Base-by-base conservation (phyloP, 768 basidiomycete genomes). In the Coprinopsis cinerea region DNA sequence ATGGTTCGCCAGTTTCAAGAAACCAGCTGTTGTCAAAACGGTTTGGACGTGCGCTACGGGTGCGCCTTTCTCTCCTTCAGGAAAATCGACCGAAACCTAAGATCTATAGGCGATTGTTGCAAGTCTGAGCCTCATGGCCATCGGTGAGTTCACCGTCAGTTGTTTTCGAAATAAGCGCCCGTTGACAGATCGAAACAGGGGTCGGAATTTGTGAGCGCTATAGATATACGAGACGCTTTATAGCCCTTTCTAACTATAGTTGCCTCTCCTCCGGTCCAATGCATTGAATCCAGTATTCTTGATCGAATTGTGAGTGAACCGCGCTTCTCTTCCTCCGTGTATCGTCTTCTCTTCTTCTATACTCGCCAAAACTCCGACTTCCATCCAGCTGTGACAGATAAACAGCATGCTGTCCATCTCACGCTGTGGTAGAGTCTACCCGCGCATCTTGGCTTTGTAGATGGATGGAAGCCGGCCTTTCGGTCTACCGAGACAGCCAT, bases 201-300 rank as follows among this genome's bases (percentile, higher is more conserved):
- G 44, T 51, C 20, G 49, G 49, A n/a, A 44, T 51, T 5, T 22
- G 49, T 51, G 23, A 14, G 49, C n/a, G 25, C 34, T n/a, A n/a
- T n/a, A n/a, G n/a, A n/a, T n/a, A n/a, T n/a, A n/a, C n/a, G n/a
- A n/a, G n/a, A 28, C 24, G 15, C 18, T 35, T 20, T 22, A 18
- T 41, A 4, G 17, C 27, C 25, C 17, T 10, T 27, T 27, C 4
- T 7, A 15, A 18, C 44, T 13, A 7, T 28, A 17, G 6, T 32
- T n/a, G 28, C 20, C 18, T 27, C 13, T 32, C 11, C 18, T 10
- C 28, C 44, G n/a, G 9, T 10, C n/a, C 32, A 15, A n/a, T 45
- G n/a, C 27, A 20, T 28, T 45, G 9, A 17, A 20, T 9, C n/a
- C 37, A 43, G 23, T 43, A 18, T 43, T 45, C 44, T 32, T 45